Percentiles rank a stretch among this genome's conserved stretches.
Conservation (phyloP, 2,329 filamentous ascomycete genomes). For the Aspergillus eucalypticola region DNA sequence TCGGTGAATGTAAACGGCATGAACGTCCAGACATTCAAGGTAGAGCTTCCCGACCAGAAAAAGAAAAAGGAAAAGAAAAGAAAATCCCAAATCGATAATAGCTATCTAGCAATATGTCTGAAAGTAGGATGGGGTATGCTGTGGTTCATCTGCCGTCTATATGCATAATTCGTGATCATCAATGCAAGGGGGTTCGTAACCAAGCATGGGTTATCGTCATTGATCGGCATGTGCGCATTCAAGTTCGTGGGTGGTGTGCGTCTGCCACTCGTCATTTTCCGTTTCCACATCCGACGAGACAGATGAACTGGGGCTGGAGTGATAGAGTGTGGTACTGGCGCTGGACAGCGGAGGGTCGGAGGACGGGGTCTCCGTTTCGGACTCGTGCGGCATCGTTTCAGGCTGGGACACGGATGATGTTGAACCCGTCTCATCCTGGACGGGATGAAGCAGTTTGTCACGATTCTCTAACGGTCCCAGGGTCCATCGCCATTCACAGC, state of each 20-base stretch:
- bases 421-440: slow-evolving; percentile 2
- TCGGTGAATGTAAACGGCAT: not conserved
- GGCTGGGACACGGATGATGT: slow-evolving; percentile 5
- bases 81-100: not conserved
- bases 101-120: not conserved
- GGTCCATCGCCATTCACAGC: slow-evolving; percentile 60
- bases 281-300: slow-evolving; percentile 5
- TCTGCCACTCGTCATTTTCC: slow-evolving; percentile 8
- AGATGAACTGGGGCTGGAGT: slow-evolving; percentile 14
- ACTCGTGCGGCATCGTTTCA: slow-evolving; percentile 2
- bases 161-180: slow-evolving; percentile 19
- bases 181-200: slow-evolving; percentile 12
- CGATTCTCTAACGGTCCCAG: slow-evolving; percentile 47
- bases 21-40: not conserved
- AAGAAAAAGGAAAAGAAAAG: not conserved
- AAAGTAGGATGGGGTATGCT: not conserved
- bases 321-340: slow-evolving; percentile 8
- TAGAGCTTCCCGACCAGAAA: not conserved
- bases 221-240: slow-evolving; percentile 9
- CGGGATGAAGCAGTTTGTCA: not conserved
- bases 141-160: slow-evolving; percentile 14
- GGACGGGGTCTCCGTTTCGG: slow-evolving; percentile 7
- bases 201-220: slow-evolving; percentile 5
- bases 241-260: slow-evolving; percentile 12
- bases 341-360: slow-evolving; percentile 6